A percentile compares a stretch with the other conserved stretches of the same genome.
phyloP scores from a whole-genome alignment of 2,329 filamentous ascomycete species.

The Fusarium cyanostomum region DNA sequence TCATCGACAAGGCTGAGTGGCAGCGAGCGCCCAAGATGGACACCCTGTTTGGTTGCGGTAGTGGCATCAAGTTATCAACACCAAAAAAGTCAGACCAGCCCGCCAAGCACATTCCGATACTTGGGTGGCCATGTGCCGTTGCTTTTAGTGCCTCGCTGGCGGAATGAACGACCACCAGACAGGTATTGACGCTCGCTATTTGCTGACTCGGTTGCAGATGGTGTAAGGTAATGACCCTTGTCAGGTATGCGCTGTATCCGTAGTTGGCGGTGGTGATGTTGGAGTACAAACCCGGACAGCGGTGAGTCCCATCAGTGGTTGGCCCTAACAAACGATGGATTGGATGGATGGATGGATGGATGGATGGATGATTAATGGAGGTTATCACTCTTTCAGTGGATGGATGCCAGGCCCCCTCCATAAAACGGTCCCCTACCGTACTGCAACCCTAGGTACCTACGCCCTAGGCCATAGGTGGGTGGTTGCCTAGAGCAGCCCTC shows the following conservation, averaged over 20 bases:
- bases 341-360: not conserved
- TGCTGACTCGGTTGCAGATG: slow-evolving; percentile 13
- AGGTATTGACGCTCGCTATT: not conserved
- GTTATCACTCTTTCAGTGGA: slow-evolving; percentile 10
- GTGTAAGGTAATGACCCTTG: slow-evolving; percentile 19
- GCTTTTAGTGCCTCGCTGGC: not conserved
- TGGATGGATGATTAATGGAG: slow-evolving; percentile 5
- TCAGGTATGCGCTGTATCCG: slow-evolving; percentile 1
- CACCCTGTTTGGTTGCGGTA: slow-evolving; percentile 23
- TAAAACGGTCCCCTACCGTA: slow-evolving; percentile 26
- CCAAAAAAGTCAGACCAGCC: slow-evolving; percentile 4
- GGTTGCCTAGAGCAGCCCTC: slow-evolving; percentile 26
- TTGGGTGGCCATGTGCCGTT: not conserved
- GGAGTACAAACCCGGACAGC: slow-evolving; percentile 8
- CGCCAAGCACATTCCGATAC: slow-evolving; percentile 15
- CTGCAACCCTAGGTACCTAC: slow-evolving; percentile 37
- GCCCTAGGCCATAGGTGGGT: slow-evolving; percentile 29
- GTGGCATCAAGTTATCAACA: slow-evolving; percentile 8
- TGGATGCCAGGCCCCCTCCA: slow-evolving; percentile 28
- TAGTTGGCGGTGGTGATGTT: not conserved
- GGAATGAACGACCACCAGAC: not conserved
- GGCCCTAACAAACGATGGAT: not conserved
- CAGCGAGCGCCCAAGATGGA: slow-evolving; percentile 28
- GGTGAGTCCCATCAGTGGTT: slow-evolving; percentile 21
- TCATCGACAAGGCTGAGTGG: slow-evolving; percentile 23